A percentile compares a stretch with the other conserved stretches of the same genome.
phyloP scores from a whole-genome alignment of 2,329 filamentous ascomycete genomes.

The Elsinoe perseae region DNA sequence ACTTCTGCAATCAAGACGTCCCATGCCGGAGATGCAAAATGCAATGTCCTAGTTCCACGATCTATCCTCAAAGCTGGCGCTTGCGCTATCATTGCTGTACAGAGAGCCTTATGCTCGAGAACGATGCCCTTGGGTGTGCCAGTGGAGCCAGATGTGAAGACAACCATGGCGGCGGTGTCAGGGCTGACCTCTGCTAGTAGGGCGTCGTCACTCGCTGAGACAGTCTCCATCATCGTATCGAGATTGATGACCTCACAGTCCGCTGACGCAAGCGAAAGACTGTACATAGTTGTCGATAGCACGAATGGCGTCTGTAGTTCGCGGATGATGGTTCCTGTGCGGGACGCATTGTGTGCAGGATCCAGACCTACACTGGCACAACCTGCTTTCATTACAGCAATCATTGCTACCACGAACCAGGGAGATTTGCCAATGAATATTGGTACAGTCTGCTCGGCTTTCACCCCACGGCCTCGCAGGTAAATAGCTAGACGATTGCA shows the following conservation, averaged over 20 bases:
- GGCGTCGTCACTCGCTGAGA: constrained; percentile 1
- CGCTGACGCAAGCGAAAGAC: neutral
- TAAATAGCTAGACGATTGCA: constrained; percentile 20
- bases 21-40: constrained; percentile 24
- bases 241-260: neutral
- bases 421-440: constrained; percentile 25
- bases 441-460: constrained; percentile 19
- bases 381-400: constrained; percentile 28
- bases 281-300: constrained; percentile 20
- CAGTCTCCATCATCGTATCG: neutral
- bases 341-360: constrained; percentile 22
- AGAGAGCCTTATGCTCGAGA: constrained; percentile 39
- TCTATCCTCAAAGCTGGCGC: constrained; percentile 15
- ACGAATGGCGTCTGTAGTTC: constrained; percentile 19
- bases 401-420: constrained; percentile 25
- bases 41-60: constrained; percentile 4
- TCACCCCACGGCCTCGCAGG: constrained; percentile 17
- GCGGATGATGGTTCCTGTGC: constrained; percentile 23
- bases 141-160: constrained; percentile 27
- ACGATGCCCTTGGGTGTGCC: constrained; percentile 25
- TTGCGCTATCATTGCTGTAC: constrained; percentile 35
- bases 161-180: constrained; percentile 50
- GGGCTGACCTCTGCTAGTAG: constrained; percentile 31
- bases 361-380: constrained; percentile 26
- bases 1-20: constrained; percentile 20